A percentile compares a stretch with the other conserved stretches of the same genome.
Evolutionary conservation across 2,329 filamentous ascomycete genomes (phyloP).

Genomic region (Claviceps pazoutovae): DNA sequence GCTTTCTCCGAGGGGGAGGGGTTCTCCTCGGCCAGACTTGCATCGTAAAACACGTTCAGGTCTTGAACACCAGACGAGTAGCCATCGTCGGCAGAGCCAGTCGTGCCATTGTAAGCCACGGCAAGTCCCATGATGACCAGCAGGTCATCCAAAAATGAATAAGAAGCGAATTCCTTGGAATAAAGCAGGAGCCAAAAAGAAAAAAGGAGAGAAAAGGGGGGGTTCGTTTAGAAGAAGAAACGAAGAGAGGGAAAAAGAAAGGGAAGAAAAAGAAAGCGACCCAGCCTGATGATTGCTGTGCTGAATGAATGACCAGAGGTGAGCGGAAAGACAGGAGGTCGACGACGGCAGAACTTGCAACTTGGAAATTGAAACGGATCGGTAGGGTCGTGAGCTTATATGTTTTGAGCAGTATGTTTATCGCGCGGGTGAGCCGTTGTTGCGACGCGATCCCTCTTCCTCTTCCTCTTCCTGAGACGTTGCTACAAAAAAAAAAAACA

Average conservation of each 20-base stretch:
- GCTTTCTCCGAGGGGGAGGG: neutral
- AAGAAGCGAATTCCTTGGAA: neutral
- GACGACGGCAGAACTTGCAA: neutral
- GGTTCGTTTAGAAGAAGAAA: neutral
- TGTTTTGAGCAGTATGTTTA: neutral
- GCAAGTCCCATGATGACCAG: slow-evolving; percentile 14
- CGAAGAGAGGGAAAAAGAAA: neutral
- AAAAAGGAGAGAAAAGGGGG: no score
- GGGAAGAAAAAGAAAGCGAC: neutral
- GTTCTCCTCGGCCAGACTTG: slow-evolving; percentile 23
- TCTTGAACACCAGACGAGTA: slow-evolving; percentile 43
- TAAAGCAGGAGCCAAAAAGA: no score
- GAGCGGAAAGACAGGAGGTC: neutral
- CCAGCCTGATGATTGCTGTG: no score
- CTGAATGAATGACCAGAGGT: neutral
- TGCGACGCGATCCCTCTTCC: neutral
- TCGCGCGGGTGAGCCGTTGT: no score
- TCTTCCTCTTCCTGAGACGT: neutral
- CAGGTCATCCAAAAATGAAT: no score
- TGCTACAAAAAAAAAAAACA: no score
- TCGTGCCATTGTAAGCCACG: slow-evolving; percentile 36
- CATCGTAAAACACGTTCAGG: slow-evolving; percentile 76
- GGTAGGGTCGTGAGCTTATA: neutral
- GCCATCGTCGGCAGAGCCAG: slow-evolving; percentile 34
- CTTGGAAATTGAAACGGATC: neutral